Evolutionary conservation across 75 land plant species (phyloP), one percentile per base, ranked within the genome.

Genomic region (Azolla pinnata): DNA sequence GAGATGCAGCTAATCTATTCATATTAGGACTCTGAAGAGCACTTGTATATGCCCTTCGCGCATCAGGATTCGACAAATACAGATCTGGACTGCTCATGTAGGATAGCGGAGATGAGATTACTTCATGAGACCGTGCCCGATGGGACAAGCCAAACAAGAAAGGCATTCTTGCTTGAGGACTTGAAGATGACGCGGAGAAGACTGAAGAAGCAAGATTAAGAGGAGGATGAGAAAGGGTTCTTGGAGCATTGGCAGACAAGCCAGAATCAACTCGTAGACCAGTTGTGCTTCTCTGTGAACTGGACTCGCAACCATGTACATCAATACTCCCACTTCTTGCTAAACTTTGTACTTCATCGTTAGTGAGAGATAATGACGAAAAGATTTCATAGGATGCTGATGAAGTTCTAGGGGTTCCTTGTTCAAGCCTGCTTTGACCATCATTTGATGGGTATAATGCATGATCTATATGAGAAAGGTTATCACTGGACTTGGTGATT

Each of bases 1-100:
- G 49, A 46, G 49, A 46, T 18, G 49, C 2, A 2, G 17, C 49
- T 17, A 23, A 2, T 23, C 49, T 46, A 23, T 14, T 46, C 2
- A 46, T 2, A 17, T 46, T 18, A 4, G 49, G 49, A 46, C 49
- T 46, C 12, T 46, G 49, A 17, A 46, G 49, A 23, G 12, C 21
- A 8, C 12, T 8, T 46, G 49, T 46, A 17, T 46, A 46, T 2
- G 49, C 3, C 23, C 49, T 18, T 46, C n/a, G 14, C 17, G 21
- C n/a, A 46, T 46, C 49, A 18, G 49, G 49, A 14, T 46, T 46
- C 2, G 49, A 46, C 17, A 46, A 4, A 46, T 46, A 23, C 49
- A 46, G 23, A 46, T 46, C 49, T 4, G 49, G 49, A 46, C 49
- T 46, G 49, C 49, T 46, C 49, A 46, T 46, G 17, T 46, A 46